A percentile compares a stretch with the other conserved stretches of the same genome.
phyloP scores from a whole-genome alignment of 179 eudicot species.

The Spinacia oleracea region DNA sequence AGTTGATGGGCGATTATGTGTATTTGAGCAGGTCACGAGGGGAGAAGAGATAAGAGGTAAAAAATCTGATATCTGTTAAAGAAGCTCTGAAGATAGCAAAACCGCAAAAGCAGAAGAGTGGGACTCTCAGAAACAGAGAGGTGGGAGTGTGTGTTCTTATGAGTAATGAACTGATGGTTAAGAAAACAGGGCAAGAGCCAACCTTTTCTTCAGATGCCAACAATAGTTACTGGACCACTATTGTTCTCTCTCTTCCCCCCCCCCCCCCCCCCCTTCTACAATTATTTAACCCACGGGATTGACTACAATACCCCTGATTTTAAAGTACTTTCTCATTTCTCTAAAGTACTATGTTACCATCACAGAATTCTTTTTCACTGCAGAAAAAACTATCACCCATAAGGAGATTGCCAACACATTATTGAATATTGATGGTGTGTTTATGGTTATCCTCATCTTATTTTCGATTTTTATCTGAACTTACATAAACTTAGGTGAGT shows the following conservation, averaged over 20 bases:
- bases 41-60: conserved; percentile 36
- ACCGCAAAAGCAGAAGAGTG: conserved; percentile 34
- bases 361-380: conserved; percentile 17
- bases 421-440: background rate
- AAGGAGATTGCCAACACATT: background rate
- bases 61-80: conserved; percentile 19
- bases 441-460: too few relatives aligned
- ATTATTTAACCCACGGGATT: conserved; percentile 31
- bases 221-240: conserved; percentile 36
- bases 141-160: conserved; percentile 23
- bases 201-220: conserved; percentile 40
- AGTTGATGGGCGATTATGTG: conserved; percentile 23
- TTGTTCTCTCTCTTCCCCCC: conserved; percentile 19
- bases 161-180: conserved; percentile 37
- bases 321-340: conserved; percentile 1
- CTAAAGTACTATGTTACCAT: conserved; percentile 21
- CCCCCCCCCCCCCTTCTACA: conserved; percentile 17
- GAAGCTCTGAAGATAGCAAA: conserved; percentile 35
- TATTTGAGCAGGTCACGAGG: conserved; percentile 36
- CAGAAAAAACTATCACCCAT: background rate
- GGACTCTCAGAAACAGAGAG: conserved; percentile 28
- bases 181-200: conserved; percentile 44
- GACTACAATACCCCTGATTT: conserved; percentile 36
- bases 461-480: too few relatives aligned
- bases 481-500: too few relatives aligned